Conservation (phyloP, 2,329 filamentous ascomycete genomes). For the Talaromyces sp. region DNA sequence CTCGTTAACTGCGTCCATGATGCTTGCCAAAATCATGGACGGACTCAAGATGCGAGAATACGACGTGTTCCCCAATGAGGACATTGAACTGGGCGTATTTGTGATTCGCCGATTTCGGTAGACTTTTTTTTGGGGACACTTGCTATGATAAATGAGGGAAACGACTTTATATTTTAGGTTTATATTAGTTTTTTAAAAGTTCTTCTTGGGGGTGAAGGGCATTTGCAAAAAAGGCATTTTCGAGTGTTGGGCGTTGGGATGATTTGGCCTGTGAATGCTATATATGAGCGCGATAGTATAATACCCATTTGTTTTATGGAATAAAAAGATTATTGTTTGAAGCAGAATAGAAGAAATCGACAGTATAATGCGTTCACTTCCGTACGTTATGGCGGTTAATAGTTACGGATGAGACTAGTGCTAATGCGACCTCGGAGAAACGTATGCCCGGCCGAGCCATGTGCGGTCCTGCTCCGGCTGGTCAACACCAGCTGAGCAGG, state of each 20-base stretch:
- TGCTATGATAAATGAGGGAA: neutral
- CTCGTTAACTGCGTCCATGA: constrained; percentile 45
- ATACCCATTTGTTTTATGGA: constrained; percentile 11
- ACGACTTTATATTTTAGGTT: neutral
- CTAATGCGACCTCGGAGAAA: constrained; percentile 1
- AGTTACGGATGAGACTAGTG: neutral
- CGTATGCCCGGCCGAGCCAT: neutral
- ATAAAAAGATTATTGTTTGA: neutral
- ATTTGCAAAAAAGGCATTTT: neutral
- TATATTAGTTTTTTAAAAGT: neutral
- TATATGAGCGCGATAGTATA: constrained; percentile 1
- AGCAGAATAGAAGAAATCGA: too few species aligned
- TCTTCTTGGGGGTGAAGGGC: neutral
- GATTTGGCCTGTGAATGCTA: neutral
- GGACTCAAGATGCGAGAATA: constrained; percentile 50
- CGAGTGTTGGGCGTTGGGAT: neutral
- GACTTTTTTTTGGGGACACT: neutral
- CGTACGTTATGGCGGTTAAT: too few species aligned
- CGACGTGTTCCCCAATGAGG: constrained; percentile 38
- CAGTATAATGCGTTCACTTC: too few species aligned
- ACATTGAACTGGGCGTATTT: constrained; percentile 45
- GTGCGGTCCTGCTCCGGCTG: constrained; percentile 7
- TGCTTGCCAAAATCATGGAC: constrained; percentile 56
- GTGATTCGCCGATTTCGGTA: constrained; percentile 42
- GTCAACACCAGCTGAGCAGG: neutral